These are phyloP conservation scores for Xylariaceae sp. DNA, from an alignment of 2,329 filamentous ascomycete genomes.

Conservation along the genomic window DNA sequence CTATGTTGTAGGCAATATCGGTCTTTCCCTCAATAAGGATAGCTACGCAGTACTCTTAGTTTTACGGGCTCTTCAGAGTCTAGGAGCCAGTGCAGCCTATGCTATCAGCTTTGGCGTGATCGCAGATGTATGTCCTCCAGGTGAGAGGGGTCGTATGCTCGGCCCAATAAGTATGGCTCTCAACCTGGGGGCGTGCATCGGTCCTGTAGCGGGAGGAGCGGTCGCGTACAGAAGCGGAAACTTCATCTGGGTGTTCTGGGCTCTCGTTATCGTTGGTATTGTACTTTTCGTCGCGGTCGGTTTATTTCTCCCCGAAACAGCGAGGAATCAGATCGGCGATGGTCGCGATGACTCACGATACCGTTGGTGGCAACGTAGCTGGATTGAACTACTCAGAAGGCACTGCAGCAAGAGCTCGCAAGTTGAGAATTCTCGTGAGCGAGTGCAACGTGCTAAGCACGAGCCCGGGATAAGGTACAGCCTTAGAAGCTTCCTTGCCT, in stretches of 20 bases:
- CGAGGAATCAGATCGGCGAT: constrained; percentile 1
- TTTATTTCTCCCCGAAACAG: constrained; percentile 3
- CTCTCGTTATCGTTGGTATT: constrained; percentile 1
- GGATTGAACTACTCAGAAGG: not conserved
- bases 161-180: constrained; percentile 1
- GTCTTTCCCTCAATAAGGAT: not conserved
- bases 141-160: constrained; percentile 3
- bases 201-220: constrained; percentile 4
- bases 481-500: not conserved
- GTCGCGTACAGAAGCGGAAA: not conserved
- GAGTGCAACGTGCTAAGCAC: not conserved
- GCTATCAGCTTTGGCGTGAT: constrained; percentile 2
- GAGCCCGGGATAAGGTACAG: not conserved
- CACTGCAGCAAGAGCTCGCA: not conserved
- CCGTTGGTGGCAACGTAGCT: not conserved
- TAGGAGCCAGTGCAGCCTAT: not conserved
- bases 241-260: not conserved
- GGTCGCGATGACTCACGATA: not conserved
- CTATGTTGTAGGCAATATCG: not conserved
- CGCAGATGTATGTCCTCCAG: constrained; percentile 1
- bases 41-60: not conserved
- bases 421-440: not conserved
- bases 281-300: not conserved
- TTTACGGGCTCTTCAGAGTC: not conserved
- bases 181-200: constrained; percentile 3